Evolutionary conservation across 441 rosid genomes (phyloP), one percentile per base, ranked within the genome.

Genomic region (Brassica hybrid): DNA sequence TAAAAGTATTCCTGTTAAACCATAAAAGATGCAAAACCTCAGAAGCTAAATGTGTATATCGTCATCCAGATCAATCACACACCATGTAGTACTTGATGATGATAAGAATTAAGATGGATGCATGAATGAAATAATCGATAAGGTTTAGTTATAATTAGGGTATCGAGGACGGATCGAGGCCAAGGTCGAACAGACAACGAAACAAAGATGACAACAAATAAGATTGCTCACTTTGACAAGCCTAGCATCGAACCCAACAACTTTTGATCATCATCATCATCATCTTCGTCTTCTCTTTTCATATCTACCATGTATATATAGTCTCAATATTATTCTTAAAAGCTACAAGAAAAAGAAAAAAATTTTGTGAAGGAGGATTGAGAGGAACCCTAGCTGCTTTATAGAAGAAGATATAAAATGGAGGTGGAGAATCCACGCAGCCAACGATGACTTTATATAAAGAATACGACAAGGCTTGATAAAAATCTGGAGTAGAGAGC

Each of bases 111-210:
- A 65, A 64, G 14, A 36, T 45, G 6, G 63, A 77, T 43, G 11
- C 27, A 52, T 36, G 66, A 68, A 43, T 17, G 32, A 57, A 66
- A 60, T 6, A 66, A 50, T 32, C 43, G 50, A 45, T 17, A 64
- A 69, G 61, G 59, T 1, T 21, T 21, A 21, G 25, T 61, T 72
- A 72, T n/a, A 41, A 57, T 8, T 74, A 79, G 63, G 79, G 74
- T 69, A 74, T 56, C 10, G 48, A 67, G 66, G 19, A 62, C 13
- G 14, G 74, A 69, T 64, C 38, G 56, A 48, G 65, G 59, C 83
- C 79, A 80, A 71, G 83, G 83, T 80, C 83, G 83, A 80, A 80
- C 83, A 80, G 83, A 80, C 83, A 80, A 80, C 83, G 83, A 80
- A 80, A 75, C 76, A 75, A 80, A 80, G 83, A 75, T 80, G 79